phyloP scores from a whole-genome alignment of 2,329 filamentous ascomycete species.

The Scopulariopsis brevicaulis region DNA sequence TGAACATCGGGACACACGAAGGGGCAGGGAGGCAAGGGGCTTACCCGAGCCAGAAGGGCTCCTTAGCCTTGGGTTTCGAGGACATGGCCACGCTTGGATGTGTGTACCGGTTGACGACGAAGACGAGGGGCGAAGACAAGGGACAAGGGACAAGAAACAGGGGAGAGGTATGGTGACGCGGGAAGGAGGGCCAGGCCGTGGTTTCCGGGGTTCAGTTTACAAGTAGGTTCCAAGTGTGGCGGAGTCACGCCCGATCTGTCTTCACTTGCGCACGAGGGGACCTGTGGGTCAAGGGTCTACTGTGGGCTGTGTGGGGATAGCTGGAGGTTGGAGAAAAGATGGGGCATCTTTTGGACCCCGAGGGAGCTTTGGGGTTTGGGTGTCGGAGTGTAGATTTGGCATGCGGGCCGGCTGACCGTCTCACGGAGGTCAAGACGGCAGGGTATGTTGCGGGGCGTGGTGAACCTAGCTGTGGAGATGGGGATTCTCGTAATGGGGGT shows the following conservation, averaged over 20 bases:
- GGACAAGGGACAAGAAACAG: not conserved
- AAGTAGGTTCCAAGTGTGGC: too few species aligned
- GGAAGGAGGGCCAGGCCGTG: too few species aligned
- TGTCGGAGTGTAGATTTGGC: not conserved
- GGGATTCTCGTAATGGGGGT: too few species aligned
- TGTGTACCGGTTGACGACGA: not conserved
- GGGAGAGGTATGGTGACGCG: not conserved
- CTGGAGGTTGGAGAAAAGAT: not conserved
- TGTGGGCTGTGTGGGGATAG: too few species aligned
- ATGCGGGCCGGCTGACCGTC: not conserved
- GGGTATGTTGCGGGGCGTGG: too few species aligned
- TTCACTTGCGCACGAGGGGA: too few species aligned
- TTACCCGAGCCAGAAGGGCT: conserved; percentile 33
- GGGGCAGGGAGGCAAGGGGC: conserved; percentile 2
- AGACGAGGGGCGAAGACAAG: not conserved
- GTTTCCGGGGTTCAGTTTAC: too few species aligned
- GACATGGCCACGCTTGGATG: not conserved
- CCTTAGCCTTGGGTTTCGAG: conserved; percentile 16
- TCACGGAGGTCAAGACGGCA: not conserved
- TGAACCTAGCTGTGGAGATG: too few species aligned
- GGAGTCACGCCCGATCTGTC: too few species aligned
- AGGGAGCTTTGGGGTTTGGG: not conserved
- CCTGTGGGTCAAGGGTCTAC: too few species aligned
- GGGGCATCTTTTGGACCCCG: not conserved
- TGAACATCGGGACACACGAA: not conserved